Evolutionary conservation across 306 rosid genomes (phyloP).

Genomic region (Aeschynomene evenia): DNA sequence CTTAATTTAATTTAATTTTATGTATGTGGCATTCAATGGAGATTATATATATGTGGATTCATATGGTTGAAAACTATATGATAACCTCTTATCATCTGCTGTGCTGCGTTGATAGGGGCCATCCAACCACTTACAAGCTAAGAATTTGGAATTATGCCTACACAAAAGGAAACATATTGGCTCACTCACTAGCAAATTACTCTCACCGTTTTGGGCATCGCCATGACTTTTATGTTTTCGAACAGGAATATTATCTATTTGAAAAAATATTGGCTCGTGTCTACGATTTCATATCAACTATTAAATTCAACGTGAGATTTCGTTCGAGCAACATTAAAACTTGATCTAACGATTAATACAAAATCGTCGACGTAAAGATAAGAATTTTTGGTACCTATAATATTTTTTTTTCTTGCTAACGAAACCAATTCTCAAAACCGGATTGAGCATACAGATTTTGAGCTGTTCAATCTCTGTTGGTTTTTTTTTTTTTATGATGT

Average conservation of each 20-base stretch:
- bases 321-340: no score
- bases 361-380: no score
- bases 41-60: not conserved
- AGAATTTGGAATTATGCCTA: not conserved
- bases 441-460: not conserved
- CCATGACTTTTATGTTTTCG: no score
- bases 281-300: no score
- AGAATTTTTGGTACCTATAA: no score
- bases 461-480: not conserved
- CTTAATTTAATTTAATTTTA: not conserved
- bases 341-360: no score
- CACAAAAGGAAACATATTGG: not conserved
- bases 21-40: not conserved
- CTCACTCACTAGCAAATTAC: no score
- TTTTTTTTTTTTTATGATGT: not conserved
- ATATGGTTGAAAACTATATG: not conserved
- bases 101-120: not conserved
- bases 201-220: no score
- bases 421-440: not conserved
- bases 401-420: no score
- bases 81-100: not conserved
- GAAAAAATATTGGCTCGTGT: no score
- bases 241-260: no score
- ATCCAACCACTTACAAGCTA: not conserved
- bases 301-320: no score